phyloP scores from a whole-genome alignment of 306 rosid genomes.

The Vigna mungo region DNA sequence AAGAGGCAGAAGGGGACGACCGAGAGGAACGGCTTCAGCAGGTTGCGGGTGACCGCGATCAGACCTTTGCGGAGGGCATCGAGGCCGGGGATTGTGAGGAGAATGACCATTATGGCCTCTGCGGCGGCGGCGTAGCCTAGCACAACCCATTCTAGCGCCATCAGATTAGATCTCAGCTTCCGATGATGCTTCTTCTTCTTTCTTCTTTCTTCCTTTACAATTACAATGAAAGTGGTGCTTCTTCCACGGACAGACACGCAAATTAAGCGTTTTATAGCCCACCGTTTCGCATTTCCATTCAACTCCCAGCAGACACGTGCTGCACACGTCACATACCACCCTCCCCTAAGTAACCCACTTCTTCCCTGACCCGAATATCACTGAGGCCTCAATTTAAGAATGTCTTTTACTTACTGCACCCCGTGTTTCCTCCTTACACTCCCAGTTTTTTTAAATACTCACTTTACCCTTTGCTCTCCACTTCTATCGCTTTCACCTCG shows the following conservation, averaged over 20 bases:
- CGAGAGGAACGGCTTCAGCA: constrained; percentile 95
- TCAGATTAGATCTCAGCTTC: constrained; percentile 14
- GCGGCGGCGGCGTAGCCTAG: constrained; percentile 95
- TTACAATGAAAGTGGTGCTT: background rate
- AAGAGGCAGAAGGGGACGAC: constrained; percentile 92
- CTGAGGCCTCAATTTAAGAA: background rate
- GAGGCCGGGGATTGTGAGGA: constrained; percentile 90
- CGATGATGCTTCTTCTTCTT: background rate
- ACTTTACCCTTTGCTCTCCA: too few relatives aligned
- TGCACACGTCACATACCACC: constrained; percentile 33
- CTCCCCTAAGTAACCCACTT: background rate
- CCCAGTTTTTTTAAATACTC: too few relatives aligned
- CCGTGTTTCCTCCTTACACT: too few relatives aligned
- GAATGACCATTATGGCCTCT: constrained; percentile 93
- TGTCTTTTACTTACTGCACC: too few relatives aligned
- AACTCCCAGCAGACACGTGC: constrained; percentile 23
- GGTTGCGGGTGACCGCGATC: constrained; percentile 82
- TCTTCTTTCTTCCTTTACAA: constrained; percentile 20
- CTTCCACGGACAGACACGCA: background rate
- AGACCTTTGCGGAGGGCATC: constrained; percentile 90
- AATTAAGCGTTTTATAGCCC: background rate
- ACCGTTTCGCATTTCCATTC: background rate
- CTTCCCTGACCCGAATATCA: background rate
- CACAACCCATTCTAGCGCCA: constrained; percentile 99
- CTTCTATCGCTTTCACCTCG: too few relatives aligned